Conservation (phyloP, 1,284 basidiomycete genomes). For the Moniliophthora roreri region DNA sequence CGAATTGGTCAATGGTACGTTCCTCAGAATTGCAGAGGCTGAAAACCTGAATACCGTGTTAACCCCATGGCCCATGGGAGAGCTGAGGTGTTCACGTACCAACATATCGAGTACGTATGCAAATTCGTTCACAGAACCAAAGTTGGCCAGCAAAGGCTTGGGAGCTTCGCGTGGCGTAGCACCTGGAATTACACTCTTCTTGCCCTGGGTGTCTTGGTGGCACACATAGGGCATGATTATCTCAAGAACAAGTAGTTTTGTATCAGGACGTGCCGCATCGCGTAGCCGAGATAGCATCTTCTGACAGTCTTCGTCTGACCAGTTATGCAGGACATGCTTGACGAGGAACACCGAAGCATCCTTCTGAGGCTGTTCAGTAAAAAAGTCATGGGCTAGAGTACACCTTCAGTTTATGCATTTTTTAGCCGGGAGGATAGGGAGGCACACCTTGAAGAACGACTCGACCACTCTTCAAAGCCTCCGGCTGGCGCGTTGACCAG, state of each 20-base stretch:
- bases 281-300: conserved; percentile 13
- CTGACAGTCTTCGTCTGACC: conserved; percentile 15
- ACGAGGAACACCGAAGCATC: conserved; percentile 15
- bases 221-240: conserved; percentile 20
- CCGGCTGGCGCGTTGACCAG: conserved; percentile 13
- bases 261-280: conserved; percentile 7
- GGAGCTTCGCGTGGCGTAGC: conserved; percentile 15
- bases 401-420: too few species aligned
- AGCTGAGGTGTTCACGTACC: conserved; percentile 18
- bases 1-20: conserved; percentile 3
- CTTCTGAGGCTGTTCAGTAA: conserved; percentile 6
- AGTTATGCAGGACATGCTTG: conserved; percentile 18
- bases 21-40: background rate
- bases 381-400: conserved; percentile 11
- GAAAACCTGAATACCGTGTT: background rate
- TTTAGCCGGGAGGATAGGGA: too few species aligned
- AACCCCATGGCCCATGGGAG: too few species aligned
- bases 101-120: conserved; percentile 21
- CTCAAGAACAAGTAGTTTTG: conserved; percentile 12
- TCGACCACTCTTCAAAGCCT: conserved; percentile 11
- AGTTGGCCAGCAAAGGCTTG: conserved; percentile 21
- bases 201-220: background rate
- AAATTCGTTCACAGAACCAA: conserved; percentile 21
- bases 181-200: conserved; percentile 1
- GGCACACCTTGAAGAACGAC: conserved; percentile 20